A percentile compares a stretch with the other conserved stretches of the same genome.
Evolutionary conservation across 169 alveolate species (phyloP).

Genomic region (Eimeria praecox): DNA sequence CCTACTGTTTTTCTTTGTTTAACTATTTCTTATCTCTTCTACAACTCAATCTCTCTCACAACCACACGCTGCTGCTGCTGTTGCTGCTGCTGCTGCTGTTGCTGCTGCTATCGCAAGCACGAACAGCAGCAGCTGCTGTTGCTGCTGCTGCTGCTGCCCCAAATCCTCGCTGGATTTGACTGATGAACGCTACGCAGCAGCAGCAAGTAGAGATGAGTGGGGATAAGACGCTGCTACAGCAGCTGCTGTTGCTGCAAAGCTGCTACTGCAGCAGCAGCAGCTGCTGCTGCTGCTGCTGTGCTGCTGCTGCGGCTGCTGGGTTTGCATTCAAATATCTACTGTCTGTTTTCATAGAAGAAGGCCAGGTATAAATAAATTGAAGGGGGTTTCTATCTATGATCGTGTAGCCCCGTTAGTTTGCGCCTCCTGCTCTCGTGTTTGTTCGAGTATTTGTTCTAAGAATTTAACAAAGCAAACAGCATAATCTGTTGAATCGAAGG

Average conservation of each 20-base stretch:
- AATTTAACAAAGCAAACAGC: conserved; percentile 65
- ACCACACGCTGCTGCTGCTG: conserved; percentile 13
- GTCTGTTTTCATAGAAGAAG: too few relatives aligned
- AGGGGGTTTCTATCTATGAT: too few relatives aligned
- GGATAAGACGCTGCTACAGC: neutral
- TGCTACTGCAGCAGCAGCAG: neutral
- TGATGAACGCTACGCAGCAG: too few relatives aligned
- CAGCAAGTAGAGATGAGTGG: too few relatives aligned
- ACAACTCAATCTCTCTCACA: too few relatives aligned
- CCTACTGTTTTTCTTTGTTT: too few relatives aligned
- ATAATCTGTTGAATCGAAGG: conserved; percentile 21
- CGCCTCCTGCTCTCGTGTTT: conserved; percentile 5
- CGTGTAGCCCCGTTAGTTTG: neutral
- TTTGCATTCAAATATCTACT: neutral
- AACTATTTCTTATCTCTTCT: too few relatives aligned
- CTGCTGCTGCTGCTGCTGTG: neutral
- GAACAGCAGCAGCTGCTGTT: too few relatives aligned
- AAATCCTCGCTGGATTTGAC: too few relatives aligned
- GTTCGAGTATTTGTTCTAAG: conserved; percentile 21
- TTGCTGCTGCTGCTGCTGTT: neutral
- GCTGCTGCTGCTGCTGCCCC: too few relatives aligned
- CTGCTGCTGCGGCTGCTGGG: neutral
- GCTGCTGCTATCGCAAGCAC: neutral
- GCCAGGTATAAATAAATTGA: too few relatives aligned
- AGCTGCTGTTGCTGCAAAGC: neutral